phyloP scores from a whole-genome alignment of 345 rosid genomes.

The Mercurialis annua region DNA sequence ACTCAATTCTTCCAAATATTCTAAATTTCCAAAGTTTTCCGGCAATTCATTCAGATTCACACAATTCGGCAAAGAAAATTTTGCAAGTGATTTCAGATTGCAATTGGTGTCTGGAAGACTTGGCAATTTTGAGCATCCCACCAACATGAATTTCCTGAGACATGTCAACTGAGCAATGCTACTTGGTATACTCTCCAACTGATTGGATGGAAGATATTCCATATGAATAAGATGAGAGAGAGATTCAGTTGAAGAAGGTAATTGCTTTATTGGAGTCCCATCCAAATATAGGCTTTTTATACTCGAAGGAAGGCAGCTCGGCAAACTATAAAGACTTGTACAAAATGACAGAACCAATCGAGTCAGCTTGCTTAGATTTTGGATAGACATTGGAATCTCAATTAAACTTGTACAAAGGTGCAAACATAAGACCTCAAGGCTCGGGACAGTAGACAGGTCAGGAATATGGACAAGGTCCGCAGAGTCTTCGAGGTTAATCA shows the following conservation, averaged over 20 bases:
- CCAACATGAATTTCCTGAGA: constrained; percentile 18
- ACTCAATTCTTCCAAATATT: too few species aligned
- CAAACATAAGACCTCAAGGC: not conserved
- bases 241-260: not conserved
- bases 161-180: constrained; percentile 21
- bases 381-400: not conserved
- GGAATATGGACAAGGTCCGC: not conserved
- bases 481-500: constrained; percentile 3
- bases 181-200: constrained; percentile 33
- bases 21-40: not conserved
- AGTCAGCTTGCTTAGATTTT: not conserved
- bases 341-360: not conserved
- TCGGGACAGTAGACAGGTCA: constrained; percentile 1
- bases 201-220: not conserved
- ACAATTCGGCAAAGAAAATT: not conserved
- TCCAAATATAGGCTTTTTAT: too few species aligned
- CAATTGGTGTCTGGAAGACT: constrained; percentile 25
- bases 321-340: not conserved
- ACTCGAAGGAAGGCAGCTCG: too few species aligned
- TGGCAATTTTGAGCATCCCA: constrained; percentile 25
- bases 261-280: too few species aligned
- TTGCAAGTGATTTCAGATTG: not conserved
- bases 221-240: not conserved
- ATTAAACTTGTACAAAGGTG: not conserved
- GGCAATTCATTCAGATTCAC: not conserved